Base-by-base conservation (phyloP, 2,329 filamentous ascomycete species). In the Alternaria ventricosa region DNA sequence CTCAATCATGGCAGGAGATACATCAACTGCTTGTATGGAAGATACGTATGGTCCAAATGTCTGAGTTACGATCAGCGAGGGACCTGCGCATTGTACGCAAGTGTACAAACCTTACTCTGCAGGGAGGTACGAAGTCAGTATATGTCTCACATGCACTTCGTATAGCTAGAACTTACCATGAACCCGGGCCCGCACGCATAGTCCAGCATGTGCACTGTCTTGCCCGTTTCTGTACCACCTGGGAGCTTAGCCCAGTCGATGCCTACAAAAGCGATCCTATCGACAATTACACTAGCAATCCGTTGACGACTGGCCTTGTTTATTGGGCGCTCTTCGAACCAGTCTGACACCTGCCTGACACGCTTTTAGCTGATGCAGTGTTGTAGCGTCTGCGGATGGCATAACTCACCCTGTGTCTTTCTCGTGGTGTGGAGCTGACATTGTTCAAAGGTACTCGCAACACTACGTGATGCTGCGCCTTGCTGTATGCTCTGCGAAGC, bases 111-210 rank as follows among this genome's bases (percentile, higher is more conserved):
- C 4, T 60, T 50, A 10, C 61, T 62, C 36, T 41, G 36, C 36
- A 41, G 36, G 15, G 36, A 41, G 36, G 36, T 41, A 41, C 36
- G 36, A 41, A 41, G 5, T 41, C 36, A 41, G 36, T 41, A 41
- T 18, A 11, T 41, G 36, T 41, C 36, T 41, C 36, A 41, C 36
- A 41, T 6, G 36, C 36, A 41, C 36, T 41, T 41, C 36, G 15
- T 41, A 41, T 15, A 41, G n/a, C 36, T 11, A 41, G 36, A 41
- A 41, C 36, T 41, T 41, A 41, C 36, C 13, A 63, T 18, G 28
- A 68, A 64, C 5, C 61, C 58, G 10, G 36, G n/a, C 1, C 64
- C 61, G 20, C 58, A 64, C 5, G 58, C 61, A 54, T 64, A 58
- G 47, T 68, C 60, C 10, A 66, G 58, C 61, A 62, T 61, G 46